These are phyloP conservation scores for Botrytis medusae DNA, from an alignment of 2,329 filamentous ascomycete genomes.

Conservation along the genomic window DNA sequence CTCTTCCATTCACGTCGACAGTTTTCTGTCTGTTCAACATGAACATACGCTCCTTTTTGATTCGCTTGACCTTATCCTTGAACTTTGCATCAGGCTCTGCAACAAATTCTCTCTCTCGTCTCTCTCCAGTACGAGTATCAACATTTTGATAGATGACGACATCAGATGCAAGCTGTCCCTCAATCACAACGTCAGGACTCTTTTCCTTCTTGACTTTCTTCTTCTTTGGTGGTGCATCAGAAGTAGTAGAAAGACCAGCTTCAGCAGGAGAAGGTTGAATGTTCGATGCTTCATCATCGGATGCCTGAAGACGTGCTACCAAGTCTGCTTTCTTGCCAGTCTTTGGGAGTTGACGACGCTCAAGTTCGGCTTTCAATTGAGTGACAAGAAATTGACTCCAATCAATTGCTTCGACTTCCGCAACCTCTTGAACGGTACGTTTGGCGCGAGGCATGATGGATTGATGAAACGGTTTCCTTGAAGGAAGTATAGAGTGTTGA, in stretches of 20 bases:
- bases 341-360: conserved; percentile 62
- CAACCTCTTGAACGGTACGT: neutral
- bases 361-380: conserved; percentile 73
- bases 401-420: conserved; percentile 35
- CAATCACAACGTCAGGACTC: conserved; percentile 23
- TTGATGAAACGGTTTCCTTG: neutral
- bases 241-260: neutral
- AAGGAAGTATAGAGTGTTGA: neutral
- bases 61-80: conserved; percentile 27
- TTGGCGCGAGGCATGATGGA: conserved; percentile 16
- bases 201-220: conserved; percentile 20
- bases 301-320: conserved; percentile 58
- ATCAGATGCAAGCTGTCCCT: conserved; percentile 25
- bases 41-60: conserved; percentile 31
- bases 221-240: conserved; percentile 18
- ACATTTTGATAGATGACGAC: conserved; percentile 13
- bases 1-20: conserved; percentile 20
- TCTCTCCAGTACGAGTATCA: conserved; percentile 23
- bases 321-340: conserved; percentile 70
- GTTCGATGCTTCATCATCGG: conserved; percentile 31
- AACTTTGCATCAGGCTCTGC: conserved; percentile 25
- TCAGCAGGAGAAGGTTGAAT: neutral
- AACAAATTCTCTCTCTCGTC: conserved; percentile 26
- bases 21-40: conserved; percentile 27
- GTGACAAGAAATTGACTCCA: conserved; percentile 63